phyloP scores from a whole-genome alignment of 345 rosid species.

The Gossypium anomalum region DNA sequence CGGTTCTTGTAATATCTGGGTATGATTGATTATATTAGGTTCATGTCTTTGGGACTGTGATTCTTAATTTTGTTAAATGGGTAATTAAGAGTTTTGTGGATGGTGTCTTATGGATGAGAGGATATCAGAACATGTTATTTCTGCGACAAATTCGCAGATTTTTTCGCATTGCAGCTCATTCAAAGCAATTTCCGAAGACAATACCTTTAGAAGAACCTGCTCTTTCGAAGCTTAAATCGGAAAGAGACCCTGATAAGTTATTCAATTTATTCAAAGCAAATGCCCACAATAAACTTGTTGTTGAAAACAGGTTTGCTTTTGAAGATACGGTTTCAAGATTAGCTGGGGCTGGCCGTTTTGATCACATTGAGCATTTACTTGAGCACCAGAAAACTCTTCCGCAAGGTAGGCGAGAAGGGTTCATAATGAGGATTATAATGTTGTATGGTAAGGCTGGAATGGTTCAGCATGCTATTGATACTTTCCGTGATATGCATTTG shows the following conservation, averaged over 20 bases:
- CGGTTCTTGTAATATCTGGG: not conserved
- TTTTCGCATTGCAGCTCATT: conserved; percentile 29
- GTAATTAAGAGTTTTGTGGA: not conserved
- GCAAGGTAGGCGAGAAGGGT: conserved; percentile 84
- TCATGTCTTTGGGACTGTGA: not conserved
- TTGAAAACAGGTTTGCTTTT: conserved; percentile 66
- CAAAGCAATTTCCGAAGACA: conserved; percentile 42
- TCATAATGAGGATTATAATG: conserved; percentile 72
- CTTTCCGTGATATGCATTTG: conserved; percentile 56
- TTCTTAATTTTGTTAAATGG: not conserved
- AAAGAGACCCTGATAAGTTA: conserved; percentile 56
- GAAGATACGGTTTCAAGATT: conserved; percentile 71
- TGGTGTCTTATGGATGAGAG: conserved; percentile 20
- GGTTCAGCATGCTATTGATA: conserved; percentile 58
- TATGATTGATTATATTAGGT: not conserved
- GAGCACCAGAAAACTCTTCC: conserved; percentile 81
- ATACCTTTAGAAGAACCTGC: conserved; percentile 25
- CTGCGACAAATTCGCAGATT: conserved; percentile 57
- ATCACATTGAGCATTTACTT: conserved; percentile 64
- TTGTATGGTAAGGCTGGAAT: conserved; percentile 79
- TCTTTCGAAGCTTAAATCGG: conserved; percentile 66
- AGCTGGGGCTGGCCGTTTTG: conserved; percentile 66
- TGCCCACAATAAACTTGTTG: conserved; percentile 54
- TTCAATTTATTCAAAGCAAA: conserved; percentile 60
- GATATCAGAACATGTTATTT: conserved; percentile 47